Evolutionary conservation across 345 rosid species (phyloP), one percentile per base, ranked within the genome.

Genomic region (Brassica nigra): DNA sequence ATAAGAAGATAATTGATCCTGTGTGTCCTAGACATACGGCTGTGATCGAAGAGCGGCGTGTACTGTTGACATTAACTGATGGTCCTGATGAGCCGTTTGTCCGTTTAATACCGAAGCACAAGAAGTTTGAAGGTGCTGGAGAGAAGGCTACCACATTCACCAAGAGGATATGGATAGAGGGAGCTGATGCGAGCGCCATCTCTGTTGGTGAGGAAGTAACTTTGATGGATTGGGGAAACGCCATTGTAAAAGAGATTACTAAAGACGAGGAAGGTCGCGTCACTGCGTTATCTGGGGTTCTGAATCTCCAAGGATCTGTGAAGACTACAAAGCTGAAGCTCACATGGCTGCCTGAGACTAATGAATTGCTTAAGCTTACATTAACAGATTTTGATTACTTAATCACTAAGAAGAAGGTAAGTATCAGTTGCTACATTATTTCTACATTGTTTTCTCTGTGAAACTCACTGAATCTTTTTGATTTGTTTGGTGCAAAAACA

Each of bases 21-120:
- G 94, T 95, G 71, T 95, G 98, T 71, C 97, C 98, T 4, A 86
- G 98, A 80, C 97, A 95, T 80, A 95, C 98, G 12, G 97, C 99
- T 74, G 97, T 95, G 47, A 36, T 87, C 77, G 90, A 88, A 76
- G 94, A 91, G 67, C 58, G 75, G 6, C 84, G 88, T 57, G 90
- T 91, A 4, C 49, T 89, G 76, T 74, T 95, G 64, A 88, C 89
- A 18, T 82, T 95, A 75, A 84, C 78, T 0, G 69, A 90, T 83
- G 93, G 92, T 75, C 94, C 96, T 30, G 89, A 90, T 39, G 77
- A 86, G 55, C 88, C 91, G 49, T 92, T 88, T 86, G 92, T 89
- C 18, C 90, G 90, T 42, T 62, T 93, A 70, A 86, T 93, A 71
- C 93, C 96, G 5, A 90, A 86, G 87, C 99, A 95, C 78, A 92